Evolutionary conservation across 2,329 filamentous ascomycete species (phyloP), one percentile per base, ranked within the genome.

Genomic region (Aureobasidium musti): DNA sequence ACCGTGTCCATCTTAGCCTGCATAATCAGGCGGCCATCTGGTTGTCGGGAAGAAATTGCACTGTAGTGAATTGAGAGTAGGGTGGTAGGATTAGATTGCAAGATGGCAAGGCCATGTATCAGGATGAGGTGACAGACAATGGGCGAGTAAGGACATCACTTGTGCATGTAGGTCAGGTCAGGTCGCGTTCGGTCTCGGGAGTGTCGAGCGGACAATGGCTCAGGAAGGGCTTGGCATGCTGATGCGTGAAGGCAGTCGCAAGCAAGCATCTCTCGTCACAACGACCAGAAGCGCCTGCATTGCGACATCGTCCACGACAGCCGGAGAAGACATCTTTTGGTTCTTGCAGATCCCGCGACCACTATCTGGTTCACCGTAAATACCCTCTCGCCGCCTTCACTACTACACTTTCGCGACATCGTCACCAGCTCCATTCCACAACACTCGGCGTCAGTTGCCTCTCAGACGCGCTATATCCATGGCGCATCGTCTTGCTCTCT

Each of bases 401-500:
- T 37, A 23, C 45, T 37, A 23, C 45, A 19, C 28, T 21, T 19
- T 35, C n/a, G 33, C 52, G 50, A 33, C 50, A 37, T 10, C 21
- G 23, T 37, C 33, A 23, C 17, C 45, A 28, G 7, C 45, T 35
- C 37, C 37, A 43, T 35, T 33, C 10, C 35, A 28, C 21, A 37
- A 21, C n/a, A 35, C 41, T 49, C 28, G n/a, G n/a, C 56, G 19
- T 59, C 56, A 59, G 39, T 59, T 47, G 37, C 17, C 41, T 35
- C 41, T 14, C 11, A 35, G 35, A 21, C 37, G 41, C 30, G n/a
- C 57, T 21, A 61, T n/a, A 61, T 14, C 30, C 57, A 61, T 61
- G 57, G 57, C 57, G 41, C 43, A 35, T 61, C 41, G 30, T 26
- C 30, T 30, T 49, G 23, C 57, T 37, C 26, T 35, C 19, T 61